A percentile compares a stretch with the other conserved stretches of the same genome.
These are phyloP conservation scores for Penicillium pancosmium DNA, from an alignment of 495 filamentous ascomycete genomes.

Conservation along the genomic window DNA sequence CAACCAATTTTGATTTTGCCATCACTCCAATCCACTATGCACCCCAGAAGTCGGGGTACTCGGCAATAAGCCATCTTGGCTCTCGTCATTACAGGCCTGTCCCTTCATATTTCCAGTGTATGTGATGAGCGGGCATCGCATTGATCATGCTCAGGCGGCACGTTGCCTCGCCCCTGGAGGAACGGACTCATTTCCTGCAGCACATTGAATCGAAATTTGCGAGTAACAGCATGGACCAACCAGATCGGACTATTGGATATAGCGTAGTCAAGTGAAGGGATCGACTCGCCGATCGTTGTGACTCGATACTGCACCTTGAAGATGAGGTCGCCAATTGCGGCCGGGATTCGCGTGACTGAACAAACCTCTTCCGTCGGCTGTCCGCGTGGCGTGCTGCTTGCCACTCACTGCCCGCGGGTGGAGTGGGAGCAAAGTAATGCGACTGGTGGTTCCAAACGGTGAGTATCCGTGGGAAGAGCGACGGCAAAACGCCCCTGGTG, in stretches of 20 bases:
- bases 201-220: background rate
- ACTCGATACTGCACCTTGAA: background rate
- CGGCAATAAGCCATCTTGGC: background rate
- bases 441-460: conserved; percentile 2
- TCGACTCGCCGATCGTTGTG: conserved; percentile 13
- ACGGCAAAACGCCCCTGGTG: conserved; percentile 8
- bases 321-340: background rate
- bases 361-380: background rate
- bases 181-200: too few species aligned
- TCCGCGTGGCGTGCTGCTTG: background rate
- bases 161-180: background rate
- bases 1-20: conserved; percentile 10
- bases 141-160: background rate
- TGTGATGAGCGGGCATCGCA: background rate
- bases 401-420: background rate
- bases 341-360: background rate
- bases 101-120: background rate
- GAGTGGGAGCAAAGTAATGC: background rate
- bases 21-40: background rate
- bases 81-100: background rate
- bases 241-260: background rate
- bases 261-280: background rate
- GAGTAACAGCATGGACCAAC: conserved; percentile 6
- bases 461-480: background rate
- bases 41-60: background rate